Evolutionary conservation across 495 filamentous ascomycete species (phyloP).

Genomic region (Hyaloscypha bicolor): DNA sequence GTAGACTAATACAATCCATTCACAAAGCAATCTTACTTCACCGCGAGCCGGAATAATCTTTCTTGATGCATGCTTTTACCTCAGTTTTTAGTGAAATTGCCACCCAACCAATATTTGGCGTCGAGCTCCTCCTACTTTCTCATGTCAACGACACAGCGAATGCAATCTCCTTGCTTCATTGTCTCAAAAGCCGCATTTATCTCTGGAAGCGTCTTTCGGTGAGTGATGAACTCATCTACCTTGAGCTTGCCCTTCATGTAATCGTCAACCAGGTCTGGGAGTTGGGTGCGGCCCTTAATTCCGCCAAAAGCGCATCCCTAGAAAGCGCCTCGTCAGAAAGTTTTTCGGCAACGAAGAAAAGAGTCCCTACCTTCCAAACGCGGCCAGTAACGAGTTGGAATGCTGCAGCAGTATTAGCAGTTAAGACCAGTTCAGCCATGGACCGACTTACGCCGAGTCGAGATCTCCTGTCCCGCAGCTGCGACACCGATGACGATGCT

Average conservation of each 20-base stretch:
- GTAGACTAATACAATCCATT: conserved; percentile 24
- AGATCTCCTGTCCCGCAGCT: conserved; percentile 95
- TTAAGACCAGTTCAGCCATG: not conserved
- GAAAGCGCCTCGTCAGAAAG: conserved; percentile 1
- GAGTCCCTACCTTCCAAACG: conserved; percentile 69
- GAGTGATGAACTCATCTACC: conserved; percentile 99
- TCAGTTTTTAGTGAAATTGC: not conserved
- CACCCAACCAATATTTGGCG: not conserved
- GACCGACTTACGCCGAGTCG: conserved; percentile 80
- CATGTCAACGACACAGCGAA: conserved; percentile 78
- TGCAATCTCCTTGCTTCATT: conserved; percentile 97
- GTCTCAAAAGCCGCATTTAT: conserved; percentile 90
- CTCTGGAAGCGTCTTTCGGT: conserved; percentile 74
- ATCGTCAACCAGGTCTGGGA: conserved; percentile 85
- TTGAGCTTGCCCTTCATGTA: conserved; percentile 89
- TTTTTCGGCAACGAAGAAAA: not conserved
- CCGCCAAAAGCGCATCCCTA: conserved; percentile 92
- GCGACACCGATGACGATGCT: conserved; percentile 98
- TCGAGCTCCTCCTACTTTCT: conserved; percentile 32
- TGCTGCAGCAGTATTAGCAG: conserved; percentile 53
- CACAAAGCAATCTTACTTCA: not conserved
- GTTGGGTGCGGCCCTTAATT: conserved; percentile 94
- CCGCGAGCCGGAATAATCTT: not conserved
- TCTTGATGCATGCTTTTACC: not conserved
- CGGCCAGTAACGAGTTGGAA: conserved; percentile 98